phyloP scores from a whole-genome alignment of 2,329 filamentous ascomycete genomes.

The Ramularia endophylla region DNA sequence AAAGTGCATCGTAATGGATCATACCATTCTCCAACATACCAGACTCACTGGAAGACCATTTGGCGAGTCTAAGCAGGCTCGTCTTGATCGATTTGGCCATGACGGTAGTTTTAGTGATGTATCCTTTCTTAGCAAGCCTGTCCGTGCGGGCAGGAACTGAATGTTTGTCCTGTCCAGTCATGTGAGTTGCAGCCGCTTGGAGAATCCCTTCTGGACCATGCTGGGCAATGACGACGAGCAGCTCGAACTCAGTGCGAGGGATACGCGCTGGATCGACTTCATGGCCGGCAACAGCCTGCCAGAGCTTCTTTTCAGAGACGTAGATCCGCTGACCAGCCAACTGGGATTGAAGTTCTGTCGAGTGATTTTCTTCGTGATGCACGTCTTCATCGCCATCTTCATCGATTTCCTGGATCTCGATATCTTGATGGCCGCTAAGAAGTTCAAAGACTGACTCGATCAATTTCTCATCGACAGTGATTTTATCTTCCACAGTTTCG shows the following conservation, averaged over 20 bases:
- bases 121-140: slow-evolving; percentile 50
- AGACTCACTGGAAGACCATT: slow-evolving; percentile 31
- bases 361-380: slow-evolving; percentile 25
- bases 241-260: slow-evolving; percentile 48
- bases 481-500: slow-evolving; percentile 6
- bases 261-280: slow-evolving; percentile 50
- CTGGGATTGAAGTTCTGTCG: slow-evolving; percentile 3
- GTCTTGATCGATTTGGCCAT: slow-evolving; percentile 47
- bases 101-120: slow-evolving; percentile 53
- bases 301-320: slow-evolving; percentile 52
- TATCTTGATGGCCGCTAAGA: slow-evolving; percentile 51
- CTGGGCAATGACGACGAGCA: slow-evolving; percentile 54
- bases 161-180: slow-evolving; percentile 59
- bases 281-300: slow-evolving; percentile 57
- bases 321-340: slow-evolving; percentile 35
- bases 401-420: slow-evolving; percentile 47
- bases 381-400: slow-evolving; percentile 31
- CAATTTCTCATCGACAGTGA: slow-evolving; percentile 44
- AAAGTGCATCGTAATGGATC: slow-evolving; percentile 45
- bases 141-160: slow-evolving; percentile 59
- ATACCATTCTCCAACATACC: slow-evolving; percentile 14
- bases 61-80: slow-evolving; percentile 51
- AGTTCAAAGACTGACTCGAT: slow-evolving; percentile 53
- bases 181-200: slow-evolving; percentile 49
- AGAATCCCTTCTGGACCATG: slow-evolving; percentile 49